phyloP scores from a whole-genome alignment of 164 flowering plant genomes.

The Kingdonia uniflora region DNA sequence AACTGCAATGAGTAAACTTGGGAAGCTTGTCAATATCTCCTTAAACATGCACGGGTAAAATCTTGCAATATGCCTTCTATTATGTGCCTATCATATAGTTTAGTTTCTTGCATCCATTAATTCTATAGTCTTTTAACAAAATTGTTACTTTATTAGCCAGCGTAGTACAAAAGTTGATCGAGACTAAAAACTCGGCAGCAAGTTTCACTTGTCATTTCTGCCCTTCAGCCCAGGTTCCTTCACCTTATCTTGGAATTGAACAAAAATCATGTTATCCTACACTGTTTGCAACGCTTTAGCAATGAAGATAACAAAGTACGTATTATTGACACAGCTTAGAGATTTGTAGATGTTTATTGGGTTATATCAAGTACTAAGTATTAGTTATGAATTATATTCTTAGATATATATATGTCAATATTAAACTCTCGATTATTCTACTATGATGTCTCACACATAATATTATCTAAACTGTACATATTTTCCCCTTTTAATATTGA shows the following conservation, averaged over 20 bases:
- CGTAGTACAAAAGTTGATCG: constrained; percentile 85
- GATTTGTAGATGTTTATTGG: neutral
- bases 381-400: too few species aligned
- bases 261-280: constrained; percentile 79
- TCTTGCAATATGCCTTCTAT: neutral
- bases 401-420: too few species aligned
- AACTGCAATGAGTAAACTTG: constrained; percentile 34
- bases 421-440: too few species aligned
- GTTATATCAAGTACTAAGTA: too few species aligned
- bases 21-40: constrained; percentile 56
- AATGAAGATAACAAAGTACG: constrained; percentile 63
- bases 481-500: too few species aligned
- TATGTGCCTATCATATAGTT: too few species aligned
- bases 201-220: constrained; percentile 33
- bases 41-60: constrained; percentile 72
- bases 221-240: constrained; percentile 63
- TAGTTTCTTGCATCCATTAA: neutral
- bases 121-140: neutral
- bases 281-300: constrained; percentile 59
- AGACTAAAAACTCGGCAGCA: constrained; percentile 48
- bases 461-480: too few species aligned
- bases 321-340: neutral
- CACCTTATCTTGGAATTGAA: constrained; percentile 61
- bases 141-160: constrained; percentile 38
- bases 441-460: too few species aligned